Evolutionary conservation across 2,329 filamentous ascomycete genomes (phyloP).

Genomic region (Penicillium expansum): DNA sequence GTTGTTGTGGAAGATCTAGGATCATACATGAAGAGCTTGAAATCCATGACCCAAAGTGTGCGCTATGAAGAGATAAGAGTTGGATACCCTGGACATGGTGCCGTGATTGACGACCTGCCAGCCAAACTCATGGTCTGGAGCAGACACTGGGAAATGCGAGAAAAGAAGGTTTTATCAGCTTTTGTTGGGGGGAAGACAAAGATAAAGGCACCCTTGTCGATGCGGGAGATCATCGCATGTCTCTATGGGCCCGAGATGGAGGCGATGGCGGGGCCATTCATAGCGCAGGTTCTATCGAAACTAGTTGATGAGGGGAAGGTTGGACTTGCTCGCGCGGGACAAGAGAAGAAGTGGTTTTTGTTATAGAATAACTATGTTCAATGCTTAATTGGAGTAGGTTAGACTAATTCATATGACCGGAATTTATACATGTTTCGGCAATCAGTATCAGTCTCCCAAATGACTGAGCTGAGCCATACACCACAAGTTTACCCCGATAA

Average conservation of each 20-base stretch:
- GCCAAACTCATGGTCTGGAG: neutral
- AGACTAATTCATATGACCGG: neutral
- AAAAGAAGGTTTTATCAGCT: neutral
- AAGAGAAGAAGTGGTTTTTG: slow-evolving; percentile 7
- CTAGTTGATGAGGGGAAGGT: slow-evolving; percentile 2
- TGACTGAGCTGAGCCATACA: neutral
- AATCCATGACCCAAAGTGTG: neutral
- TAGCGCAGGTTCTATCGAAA: slow-evolving; percentile 3
- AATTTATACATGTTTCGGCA: too few species aligned
- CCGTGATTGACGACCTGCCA: slow-evolving; percentile 5
- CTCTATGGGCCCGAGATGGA: slow-evolving; percentile 1
- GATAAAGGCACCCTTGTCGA: neutral
- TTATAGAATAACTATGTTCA: neutral
- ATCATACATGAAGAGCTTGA: slow-evolving; percentile 4
- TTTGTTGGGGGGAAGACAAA: neutral
- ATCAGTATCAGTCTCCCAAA: neutral
- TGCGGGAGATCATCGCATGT: neutral
- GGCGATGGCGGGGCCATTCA: neutral
- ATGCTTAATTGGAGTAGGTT: neutral
- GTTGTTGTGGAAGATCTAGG: slow-evolving; percentile 6
- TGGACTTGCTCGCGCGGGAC: neutral
- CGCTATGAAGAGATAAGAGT: neutral
- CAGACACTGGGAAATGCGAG: slow-evolving; percentile 3
- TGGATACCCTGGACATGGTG: slow-evolving; percentile 8
- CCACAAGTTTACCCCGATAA: too few species aligned